These are phyloP conservation scores for Diplotaxis tenuifolia DNA, from an alignment of 345 rosid genomes.

Conservation along the genomic window DNA sequence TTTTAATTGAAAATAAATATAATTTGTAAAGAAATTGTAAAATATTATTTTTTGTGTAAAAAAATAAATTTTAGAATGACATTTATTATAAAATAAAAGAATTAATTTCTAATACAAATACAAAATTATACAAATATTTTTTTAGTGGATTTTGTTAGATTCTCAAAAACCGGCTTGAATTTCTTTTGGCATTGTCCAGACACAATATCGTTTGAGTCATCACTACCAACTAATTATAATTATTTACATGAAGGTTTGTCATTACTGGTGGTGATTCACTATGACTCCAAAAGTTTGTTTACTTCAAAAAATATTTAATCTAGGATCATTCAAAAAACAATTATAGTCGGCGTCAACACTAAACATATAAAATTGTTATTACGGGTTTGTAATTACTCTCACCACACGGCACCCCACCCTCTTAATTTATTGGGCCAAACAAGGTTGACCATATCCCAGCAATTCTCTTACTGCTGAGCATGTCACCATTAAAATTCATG, in stretches of 20 bases:
- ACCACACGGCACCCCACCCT: constrained; percentile 18
- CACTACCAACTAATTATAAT: background rate
- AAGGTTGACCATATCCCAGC: constrained; percentile 19
- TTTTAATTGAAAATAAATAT: too few relatives aligned
- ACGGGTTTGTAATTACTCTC: constrained; percentile 4
- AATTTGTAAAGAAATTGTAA: too few relatives aligned
- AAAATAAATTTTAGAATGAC: too few relatives aligned
- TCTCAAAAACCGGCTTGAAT: background rate
- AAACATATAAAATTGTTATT: background rate
- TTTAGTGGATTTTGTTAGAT: background rate
- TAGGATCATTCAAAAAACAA: background rate
- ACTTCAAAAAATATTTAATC: background rate
- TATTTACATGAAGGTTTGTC: background rate
- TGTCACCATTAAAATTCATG: background rate
- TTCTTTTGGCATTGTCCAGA: background rate
- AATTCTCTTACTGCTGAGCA: background rate
- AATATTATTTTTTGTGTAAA: too few relatives aligned
- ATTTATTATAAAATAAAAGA: too few relatives aligned
- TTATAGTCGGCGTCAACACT: background rate
- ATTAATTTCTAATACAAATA: too few relatives aligned
- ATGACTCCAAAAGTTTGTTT: background rate
- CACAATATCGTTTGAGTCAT: background rate
- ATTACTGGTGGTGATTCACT: background rate
- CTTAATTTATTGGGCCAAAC: constrained; percentile 3
- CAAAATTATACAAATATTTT: too few relatives aligned